Base-by-base conservation (phyloP, 306 rosid species). In the Malus asiatica region DNA sequence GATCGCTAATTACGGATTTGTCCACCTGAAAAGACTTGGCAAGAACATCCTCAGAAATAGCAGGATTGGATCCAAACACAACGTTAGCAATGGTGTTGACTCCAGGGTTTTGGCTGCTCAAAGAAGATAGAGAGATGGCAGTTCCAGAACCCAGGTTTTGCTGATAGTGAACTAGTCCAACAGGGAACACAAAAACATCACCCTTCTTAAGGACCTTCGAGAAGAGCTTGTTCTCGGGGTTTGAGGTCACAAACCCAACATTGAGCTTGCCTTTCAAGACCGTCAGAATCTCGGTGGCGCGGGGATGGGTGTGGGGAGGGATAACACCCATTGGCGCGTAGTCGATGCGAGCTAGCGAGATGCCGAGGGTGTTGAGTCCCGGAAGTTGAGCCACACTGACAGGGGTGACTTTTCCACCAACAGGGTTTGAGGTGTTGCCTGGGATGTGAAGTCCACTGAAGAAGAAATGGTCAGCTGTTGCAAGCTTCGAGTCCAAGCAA, bases 31-130 rank as follows among this genome's bases (percentile, higher is more conserved):
- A 77, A 77, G 75, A 73, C 69, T 59, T 70, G 76, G 77, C 76
- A 4, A 78, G 45, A 78, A 51, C 18, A 35, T 71, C 76, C n/a
- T 63, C 72, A 3, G 65, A 29, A 13, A 78, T 71, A n/a, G 72
- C 25, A 2, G 77, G 81, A 18, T 63, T 78, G 62, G 81, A 2
- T 38, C 81, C 81, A 8, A 78, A 78, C 3, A 71, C 48, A 11
- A 71, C 63, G 11, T 29, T 78, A 5, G 81, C 72, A 71, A 78
- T 11, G 30, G 77, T 23, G 53, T 71, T 71, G 71, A 78, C 76
- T 62, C 77, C 77, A 12, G 81, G 81, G 66, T 71, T 78, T 71
- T 71, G 81, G 77, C 81, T 71, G 76, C 81, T 78, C 66, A 71
- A 40, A 22, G 59, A 73, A 62, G 48, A 71, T 16, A 70, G 62